Conservation (phyloP, 73 alveolate species). For the Tetrahymena borealis region DNA sequence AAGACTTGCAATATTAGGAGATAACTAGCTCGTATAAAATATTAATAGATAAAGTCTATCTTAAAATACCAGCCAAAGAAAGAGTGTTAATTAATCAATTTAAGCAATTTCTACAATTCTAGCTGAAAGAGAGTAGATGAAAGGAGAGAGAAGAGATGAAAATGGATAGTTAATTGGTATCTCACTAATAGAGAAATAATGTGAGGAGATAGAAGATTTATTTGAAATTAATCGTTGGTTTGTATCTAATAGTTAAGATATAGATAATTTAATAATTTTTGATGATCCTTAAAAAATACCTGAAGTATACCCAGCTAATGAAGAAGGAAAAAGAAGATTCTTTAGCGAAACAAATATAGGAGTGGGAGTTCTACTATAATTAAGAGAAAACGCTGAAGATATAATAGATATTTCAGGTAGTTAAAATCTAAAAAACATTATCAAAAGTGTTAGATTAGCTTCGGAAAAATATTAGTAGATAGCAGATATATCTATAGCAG, state of each 20-base stretch:
- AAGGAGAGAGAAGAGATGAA: not conserved
- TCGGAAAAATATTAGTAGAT: not conserved
- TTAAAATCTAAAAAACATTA: not conserved
- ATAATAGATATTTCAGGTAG: not conserved
- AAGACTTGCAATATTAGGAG: not conserved
- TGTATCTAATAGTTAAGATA: not conserved
- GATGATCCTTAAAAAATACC: not conserved
- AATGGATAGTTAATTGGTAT: not conserved
- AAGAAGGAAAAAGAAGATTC: not conserved
- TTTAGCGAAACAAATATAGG: not conserved
- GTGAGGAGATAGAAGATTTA: not conserved
- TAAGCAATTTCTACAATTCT: not conserved
- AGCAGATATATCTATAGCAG: not conserved
- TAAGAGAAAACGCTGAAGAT: not conserved
- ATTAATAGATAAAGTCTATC: not conserved
- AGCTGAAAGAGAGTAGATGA: not conserved
- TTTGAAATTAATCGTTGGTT: not conserved
- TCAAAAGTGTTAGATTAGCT: not conserved
- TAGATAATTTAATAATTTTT: not conserved
- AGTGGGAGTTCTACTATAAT: not conserved
- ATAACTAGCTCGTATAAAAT: not conserved
- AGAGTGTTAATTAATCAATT: no score
- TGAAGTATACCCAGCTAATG: not conserved
- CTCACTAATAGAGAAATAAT: not conserved
- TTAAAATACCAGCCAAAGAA: not conserved